Evolutionary conservation across 257 asterid species (phyloP), one percentile per base, ranked within the genome.

Genomic region (Salvia hispanica): DNA sequence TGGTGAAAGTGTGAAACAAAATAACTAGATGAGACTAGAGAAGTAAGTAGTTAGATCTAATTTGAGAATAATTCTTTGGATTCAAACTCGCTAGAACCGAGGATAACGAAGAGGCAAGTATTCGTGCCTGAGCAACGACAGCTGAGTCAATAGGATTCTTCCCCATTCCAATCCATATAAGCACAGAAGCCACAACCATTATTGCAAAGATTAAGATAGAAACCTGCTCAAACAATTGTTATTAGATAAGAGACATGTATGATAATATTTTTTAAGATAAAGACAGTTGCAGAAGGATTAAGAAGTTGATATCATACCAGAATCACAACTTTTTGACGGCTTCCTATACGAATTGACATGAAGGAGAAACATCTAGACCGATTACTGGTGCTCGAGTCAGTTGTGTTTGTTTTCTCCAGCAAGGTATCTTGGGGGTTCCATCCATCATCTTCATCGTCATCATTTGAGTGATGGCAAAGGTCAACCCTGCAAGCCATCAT

Each of bases 381-480:
- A 54, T 53, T 59, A 46, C 58, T 79, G 65, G 77, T 55, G 34
- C 59, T 79, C 53, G 84, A 58, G 70, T 67, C 69, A 15, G 79
- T 77, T 74, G 71, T 75, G 65, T 76, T 78, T 62, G 50, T 66
- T 79, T 88, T 88, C 52, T 88, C 91, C 74, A 91, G 75, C 66
- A 91, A 77, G 12, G 82, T 73, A 70, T 83, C 95, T 59, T 25
- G 85, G 10, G 94, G 76, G 77, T 73, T 74, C 64, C 79, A 76
- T 63, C 72, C 93, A 5, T 86, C 96, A 67, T 91, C 97, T 44
- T 88, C 97, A 51, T 90, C 94, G 10, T 88, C 96, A 5, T 88
- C 96, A 48, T 83, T 86, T 64, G 90, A 77, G 71, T 88, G 90
- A 81, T 91, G 97, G 78, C 96, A 88, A 67, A 88, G 96, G 79